A percentile compares a stretch with the other conserved stretches of the same genome.
Evolutionary conservation across 169 alveolate genomes (phyloP).

Genomic region (Cryptosporidium meleagridis): DNA sequence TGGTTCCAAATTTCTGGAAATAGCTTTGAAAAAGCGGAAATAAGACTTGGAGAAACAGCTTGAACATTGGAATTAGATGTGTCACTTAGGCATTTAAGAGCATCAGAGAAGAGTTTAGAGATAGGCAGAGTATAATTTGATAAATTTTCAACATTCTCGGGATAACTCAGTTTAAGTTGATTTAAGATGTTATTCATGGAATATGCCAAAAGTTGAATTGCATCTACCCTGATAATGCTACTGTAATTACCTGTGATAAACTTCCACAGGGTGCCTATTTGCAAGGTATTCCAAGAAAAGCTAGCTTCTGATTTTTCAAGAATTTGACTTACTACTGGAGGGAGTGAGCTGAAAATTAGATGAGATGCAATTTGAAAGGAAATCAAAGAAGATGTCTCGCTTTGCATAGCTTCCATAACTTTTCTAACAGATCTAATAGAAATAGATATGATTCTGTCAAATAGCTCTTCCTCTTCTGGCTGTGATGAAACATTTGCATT

Average conservation of each 20-base stretch:
- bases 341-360: conserved; percentile 5
- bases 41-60: conserved; percentile 25
- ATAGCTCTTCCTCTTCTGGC: conserved; percentile 53
- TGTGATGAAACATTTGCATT: conserved; percentile 47
- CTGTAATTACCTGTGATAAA: conserved; percentile 40
- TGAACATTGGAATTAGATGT: conserved; percentile 28
- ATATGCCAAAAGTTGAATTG: conserved; percentile 21
- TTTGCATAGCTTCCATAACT: not conserved
- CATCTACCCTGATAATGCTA: conserved; percentile 39
- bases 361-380: conserved; percentile 14
- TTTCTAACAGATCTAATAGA: conserved; percentile 40
- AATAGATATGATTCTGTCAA: conserved; percentile 39
- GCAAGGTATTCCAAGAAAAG: not conserved
- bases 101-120: not conserved
- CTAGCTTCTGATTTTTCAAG: not conserved
- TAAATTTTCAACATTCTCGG: not conserved
- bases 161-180: not conserved
- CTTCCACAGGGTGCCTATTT: conserved; percentile 40
- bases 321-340: not conserved
- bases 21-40: not conserved
- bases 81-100: conserved; percentile 28
- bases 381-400: not conserved
- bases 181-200: not conserved
- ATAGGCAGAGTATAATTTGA: not conserved
- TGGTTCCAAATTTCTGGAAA: conserved; percentile 47